Percentiles rank a stretch among this genome's conserved stretches.
Conservation (phyloP, 2,329 filamentous ascomycete species). For the Metarhizium album region DNA sequence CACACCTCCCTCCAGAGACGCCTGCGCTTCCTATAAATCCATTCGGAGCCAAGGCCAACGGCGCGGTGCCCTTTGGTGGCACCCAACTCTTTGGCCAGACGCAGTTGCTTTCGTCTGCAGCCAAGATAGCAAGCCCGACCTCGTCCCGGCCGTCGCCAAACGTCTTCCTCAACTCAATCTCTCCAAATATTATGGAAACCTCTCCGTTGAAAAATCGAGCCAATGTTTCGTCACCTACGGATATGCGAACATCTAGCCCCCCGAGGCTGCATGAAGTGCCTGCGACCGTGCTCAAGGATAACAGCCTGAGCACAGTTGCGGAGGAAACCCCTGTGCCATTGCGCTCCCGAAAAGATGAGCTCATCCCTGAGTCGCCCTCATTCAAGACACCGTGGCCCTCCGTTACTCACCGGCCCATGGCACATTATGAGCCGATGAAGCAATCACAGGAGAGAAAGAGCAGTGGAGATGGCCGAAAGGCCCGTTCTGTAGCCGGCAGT, state of each 20-base stretch:
- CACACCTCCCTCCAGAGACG: conserved; percentile 32
- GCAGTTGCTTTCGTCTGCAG: conserved; percentile 40
- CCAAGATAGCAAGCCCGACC: conserved; percentile 40
- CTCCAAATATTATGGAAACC: conserved; percentile 30
- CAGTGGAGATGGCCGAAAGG: conserved; percentile 14
- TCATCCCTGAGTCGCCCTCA: conserved; percentile 27
- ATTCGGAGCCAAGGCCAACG: conserved; percentile 27
- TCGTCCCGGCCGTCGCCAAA: conserved; percentile 47
- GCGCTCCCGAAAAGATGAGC: conserved; percentile 18
- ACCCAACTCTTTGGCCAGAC: conserved; percentile 46
- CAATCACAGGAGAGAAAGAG: conserved; percentile 33
- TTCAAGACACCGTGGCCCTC: conserved; percentile 14
- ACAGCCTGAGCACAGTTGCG: conserved; percentile 7
- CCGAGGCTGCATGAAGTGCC: conserved; percentile 20
- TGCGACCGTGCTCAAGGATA: conserved; percentile 15
- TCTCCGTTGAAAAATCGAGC: conserved; percentile 41
- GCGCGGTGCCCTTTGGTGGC: conserved; percentile 25
- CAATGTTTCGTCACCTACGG: conserved; percentile 34
- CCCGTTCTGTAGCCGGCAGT: conserved; percentile 18
- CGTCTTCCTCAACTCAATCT: conserved; percentile 33
- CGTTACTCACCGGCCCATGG: conserved; percentile 22
- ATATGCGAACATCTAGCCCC: conserved; percentile 31
- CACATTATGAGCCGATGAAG: conserved; percentile 34
- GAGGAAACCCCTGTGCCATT: conserved; percentile 17
- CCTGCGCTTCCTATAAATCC: conserved; percentile 38